Conservation (phyloP, 495 filamentous ascomycete genomes). For the Neurospora intermedia region DNA sequence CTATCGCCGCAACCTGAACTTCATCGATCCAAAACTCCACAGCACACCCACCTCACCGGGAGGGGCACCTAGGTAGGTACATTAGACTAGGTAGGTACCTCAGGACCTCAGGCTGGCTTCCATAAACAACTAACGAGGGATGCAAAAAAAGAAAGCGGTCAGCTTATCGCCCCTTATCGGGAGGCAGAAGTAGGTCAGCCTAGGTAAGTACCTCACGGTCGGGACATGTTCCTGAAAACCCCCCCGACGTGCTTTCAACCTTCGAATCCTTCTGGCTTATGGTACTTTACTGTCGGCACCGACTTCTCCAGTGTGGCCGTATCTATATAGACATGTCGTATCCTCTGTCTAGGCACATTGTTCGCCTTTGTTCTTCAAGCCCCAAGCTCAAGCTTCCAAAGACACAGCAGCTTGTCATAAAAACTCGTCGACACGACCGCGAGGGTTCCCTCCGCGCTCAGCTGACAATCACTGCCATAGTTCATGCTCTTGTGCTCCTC, state of each 20-base stretch:
- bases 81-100: no score
- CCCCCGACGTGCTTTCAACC: not conserved
- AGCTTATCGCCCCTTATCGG: not conserved
- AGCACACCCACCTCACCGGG: not conserved
- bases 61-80: not conserved
- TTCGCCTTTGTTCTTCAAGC: not conserved
- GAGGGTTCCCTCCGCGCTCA: slow-evolving; percentile 19
- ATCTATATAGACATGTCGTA: not conserved
- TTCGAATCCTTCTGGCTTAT: no score
- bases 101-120: not conserved
- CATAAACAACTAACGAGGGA: not conserved
- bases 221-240: not conserved
- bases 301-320: not conserved
- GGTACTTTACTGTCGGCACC: not conserved
- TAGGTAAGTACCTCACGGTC: not conserved
- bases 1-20: not conserved
- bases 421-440: slow-evolving; percentile 74
- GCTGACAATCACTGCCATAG: slow-evolving; percentile 74
- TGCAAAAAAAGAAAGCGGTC: not conserved
- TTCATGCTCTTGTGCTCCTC: slow-evolving; percentile 93
- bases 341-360: not conserved
- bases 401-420: slow-evolving; percentile 70
- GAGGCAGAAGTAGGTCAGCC: not conserved
- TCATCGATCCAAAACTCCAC: not conserved
- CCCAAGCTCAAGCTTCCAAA: slow-evolving; percentile 50